These are phyloP conservation scores for Gastrolobium villosum DNA, from an alignment of 306 rosid species.

Conservation along the genomic window DNA sequence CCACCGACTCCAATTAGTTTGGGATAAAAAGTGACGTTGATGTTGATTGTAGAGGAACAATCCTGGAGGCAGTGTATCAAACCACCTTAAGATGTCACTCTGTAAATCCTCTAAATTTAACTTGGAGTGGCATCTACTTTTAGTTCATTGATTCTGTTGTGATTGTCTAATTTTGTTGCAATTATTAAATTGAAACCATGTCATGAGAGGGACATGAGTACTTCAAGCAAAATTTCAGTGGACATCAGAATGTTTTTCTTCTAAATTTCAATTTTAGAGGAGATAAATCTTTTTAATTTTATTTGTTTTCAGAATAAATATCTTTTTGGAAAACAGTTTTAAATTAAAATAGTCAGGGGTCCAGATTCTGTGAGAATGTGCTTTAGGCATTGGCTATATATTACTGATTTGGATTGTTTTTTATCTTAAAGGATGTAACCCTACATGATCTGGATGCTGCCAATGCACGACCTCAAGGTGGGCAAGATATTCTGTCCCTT, in stretches of 20 bases:
- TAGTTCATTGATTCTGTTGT: slow-evolving; percentile 19
- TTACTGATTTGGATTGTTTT: slow-evolving; percentile 34
- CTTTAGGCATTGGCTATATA: slow-evolving; percentile 2
- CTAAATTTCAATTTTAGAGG: slow-evolving; percentile 20
- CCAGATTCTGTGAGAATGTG: slow-evolving; percentile 9
- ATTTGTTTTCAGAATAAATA: slow-evolving; percentile 20
- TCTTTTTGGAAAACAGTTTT: not conserved
- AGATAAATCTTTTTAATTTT: not conserved
- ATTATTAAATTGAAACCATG: slow-evolving; percentile 2
- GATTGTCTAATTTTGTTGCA: slow-evolving; percentile 16
- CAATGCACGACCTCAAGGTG: slow-evolving; percentile 96
- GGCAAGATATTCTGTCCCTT: slow-evolving; percentile 93
- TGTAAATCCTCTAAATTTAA: not conserved
- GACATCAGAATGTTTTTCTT: not conserved
- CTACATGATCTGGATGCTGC: slow-evolving; percentile 93
- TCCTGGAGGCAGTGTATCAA: slow-evolving; percentile 21
- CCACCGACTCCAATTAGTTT: no score
- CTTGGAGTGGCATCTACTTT: slow-evolving; percentile 2
- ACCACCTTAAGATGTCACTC: slow-evolving; percentile 6
- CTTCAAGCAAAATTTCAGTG: not conserved
- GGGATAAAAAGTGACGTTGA: no score
- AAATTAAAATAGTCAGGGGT: slow-evolving; percentile 22
- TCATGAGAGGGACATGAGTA: not conserved
- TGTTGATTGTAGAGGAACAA: not conserved
- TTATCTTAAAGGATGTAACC: slow-evolving; percentile 78